phyloP scores from a whole-genome alignment of 2,329 filamentous ascomycete species.

The Fonsecaea erecta region DNA sequence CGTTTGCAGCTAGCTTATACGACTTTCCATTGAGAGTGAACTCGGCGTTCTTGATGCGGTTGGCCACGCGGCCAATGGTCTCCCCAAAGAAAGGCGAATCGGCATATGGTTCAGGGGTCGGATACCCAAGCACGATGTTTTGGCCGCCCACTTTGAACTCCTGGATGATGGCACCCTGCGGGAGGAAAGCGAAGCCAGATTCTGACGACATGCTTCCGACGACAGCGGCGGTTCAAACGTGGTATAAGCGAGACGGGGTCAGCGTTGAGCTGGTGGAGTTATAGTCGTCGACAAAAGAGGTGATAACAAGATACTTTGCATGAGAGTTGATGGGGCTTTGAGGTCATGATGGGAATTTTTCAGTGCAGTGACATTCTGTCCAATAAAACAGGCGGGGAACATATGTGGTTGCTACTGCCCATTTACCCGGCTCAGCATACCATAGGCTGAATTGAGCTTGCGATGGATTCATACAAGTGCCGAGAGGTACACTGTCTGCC shows the following conservation, averaged over 20 bases:
- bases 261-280: background rate
- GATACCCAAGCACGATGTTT: slow-evolving; percentile 90
- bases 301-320: background rate
- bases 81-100: slow-evolving; percentile 86
- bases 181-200: slow-evolving; percentile 51
- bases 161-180: slow-evolving; percentile 59
- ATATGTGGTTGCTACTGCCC: background rate
- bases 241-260: background rate
- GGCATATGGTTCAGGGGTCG: slow-evolving; percentile 73
- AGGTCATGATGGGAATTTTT: slow-evolving; percentile 8
- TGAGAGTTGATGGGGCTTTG: background rate
- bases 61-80: slow-evolving; percentile 83
- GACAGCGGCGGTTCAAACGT: background rate
- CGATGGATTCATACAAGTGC: slow-evolving; percentile 7
- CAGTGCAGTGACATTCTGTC: background rate
- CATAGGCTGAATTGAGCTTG: slow-evolving; percentile 18
- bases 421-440: slow-evolving; percentile 13
- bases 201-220: slow-evolving; percentile 39
- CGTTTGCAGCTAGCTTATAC: slow-evolving; percentile 74
- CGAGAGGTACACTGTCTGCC: background rate
- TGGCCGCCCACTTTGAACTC: slow-evolving; percentile 74
- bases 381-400: slow-evolving; percentile 7
- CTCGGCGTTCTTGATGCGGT: slow-evolving; percentile 74
- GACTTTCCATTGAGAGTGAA: slow-evolving; percentile 74
- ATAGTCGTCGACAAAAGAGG: background rate